phyloP scores from a whole-genome alignment of 129 eudicot species.

The Escallonia herrerae region DNA sequence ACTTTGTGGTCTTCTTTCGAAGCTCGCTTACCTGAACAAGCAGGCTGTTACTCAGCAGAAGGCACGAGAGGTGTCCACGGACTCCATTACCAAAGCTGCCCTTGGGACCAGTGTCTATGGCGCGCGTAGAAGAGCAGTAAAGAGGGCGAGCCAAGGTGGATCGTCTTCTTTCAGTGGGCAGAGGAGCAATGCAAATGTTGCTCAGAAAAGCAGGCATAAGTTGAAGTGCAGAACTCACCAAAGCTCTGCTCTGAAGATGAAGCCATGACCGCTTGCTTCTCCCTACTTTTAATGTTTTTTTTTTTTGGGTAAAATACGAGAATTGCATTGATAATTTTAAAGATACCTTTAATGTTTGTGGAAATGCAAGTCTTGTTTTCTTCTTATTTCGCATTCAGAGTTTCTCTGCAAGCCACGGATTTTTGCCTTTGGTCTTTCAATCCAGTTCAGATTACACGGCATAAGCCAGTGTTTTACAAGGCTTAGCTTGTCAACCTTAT shows the following conservation, averaged over 20 bases:
- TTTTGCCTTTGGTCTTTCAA: too few relatives aligned
- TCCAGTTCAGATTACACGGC: too few relatives aligned
- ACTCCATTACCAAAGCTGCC: constrained; percentile 55
- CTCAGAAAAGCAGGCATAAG: constrained; percentile 39
- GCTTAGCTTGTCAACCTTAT: too few relatives aligned
- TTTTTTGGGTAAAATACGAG: too few relatives aligned
- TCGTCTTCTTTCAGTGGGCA: constrained; percentile 29
- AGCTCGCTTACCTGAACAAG: constrained; percentile 70
- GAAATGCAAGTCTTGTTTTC: too few relatives aligned
- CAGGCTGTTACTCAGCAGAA: constrained; percentile 78
- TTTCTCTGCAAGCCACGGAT: too few relatives aligned
- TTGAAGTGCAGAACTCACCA: constrained; percentile 35
- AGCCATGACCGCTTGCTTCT: constrained; percentile 16
- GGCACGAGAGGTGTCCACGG: constrained; percentile 61
- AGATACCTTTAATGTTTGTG: too few relatives aligned
- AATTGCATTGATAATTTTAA: too few relatives aligned
- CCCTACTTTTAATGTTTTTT: background rate
- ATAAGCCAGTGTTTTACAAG: too few relatives aligned
- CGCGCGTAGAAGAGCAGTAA: constrained; percentile 41
- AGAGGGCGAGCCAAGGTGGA: constrained; percentile 36
- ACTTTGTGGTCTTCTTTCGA: constrained; percentile 68
- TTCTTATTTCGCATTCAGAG: too few relatives aligned
- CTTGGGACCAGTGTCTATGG: constrained; percentile 37
- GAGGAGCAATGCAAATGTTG: constrained; percentile 24
- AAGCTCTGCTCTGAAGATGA: constrained; percentile 26